A percentile compares a stretch with the other conserved stretches of the same genome.
phyloP scores from a whole-genome alignment of 139 green algal genomes.

The Trebouxia sp. region DNA sequence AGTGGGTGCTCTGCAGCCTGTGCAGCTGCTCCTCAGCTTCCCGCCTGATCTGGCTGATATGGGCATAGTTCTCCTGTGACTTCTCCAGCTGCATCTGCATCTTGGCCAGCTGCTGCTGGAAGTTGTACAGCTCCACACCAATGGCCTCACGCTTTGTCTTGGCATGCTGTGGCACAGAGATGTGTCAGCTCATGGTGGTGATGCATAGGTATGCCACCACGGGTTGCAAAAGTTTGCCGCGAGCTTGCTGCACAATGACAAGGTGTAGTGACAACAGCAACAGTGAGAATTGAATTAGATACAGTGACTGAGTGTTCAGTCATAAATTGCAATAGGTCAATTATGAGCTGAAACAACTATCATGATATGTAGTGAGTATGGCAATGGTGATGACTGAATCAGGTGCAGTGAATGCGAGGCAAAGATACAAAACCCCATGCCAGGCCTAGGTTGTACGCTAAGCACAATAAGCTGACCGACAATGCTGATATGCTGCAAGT shows the following conservation, averaged over 20 bases:
- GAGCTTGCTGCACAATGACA: not conserved
- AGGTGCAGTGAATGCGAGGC: not conserved
- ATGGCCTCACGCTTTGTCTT: conserved; percentile 73
- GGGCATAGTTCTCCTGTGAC: conserved; percentile 65
- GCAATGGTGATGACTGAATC: not conserved
- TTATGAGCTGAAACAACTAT: not conserved
- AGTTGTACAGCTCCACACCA: conserved; percentile 91
- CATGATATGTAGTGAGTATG: not conserved
- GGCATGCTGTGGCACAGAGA: conserved; percentile 46
- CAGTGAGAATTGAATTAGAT: not conserved
- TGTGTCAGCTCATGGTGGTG: not conserved
- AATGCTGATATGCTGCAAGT: no score
- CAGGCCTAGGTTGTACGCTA: not conserved
- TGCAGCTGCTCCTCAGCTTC: conserved; percentile 59
- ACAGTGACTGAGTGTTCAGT: no score
- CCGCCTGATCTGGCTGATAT: conserved; percentile 44
- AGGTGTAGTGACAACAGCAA: not conserved
- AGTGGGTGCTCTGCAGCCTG: conserved; percentile 38
- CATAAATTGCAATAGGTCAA: not conserved
- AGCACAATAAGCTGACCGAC: not conserved
- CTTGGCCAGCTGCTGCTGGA: conserved; percentile 86
- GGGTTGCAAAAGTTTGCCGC: not conserved
- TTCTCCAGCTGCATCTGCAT: conserved; percentile 83
- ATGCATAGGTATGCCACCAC: not conserved
- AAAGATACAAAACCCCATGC: not conserved